Base-by-base conservation (phyloP, 768 basidiomycete genomes). In the Suillus variegatus region DNA sequence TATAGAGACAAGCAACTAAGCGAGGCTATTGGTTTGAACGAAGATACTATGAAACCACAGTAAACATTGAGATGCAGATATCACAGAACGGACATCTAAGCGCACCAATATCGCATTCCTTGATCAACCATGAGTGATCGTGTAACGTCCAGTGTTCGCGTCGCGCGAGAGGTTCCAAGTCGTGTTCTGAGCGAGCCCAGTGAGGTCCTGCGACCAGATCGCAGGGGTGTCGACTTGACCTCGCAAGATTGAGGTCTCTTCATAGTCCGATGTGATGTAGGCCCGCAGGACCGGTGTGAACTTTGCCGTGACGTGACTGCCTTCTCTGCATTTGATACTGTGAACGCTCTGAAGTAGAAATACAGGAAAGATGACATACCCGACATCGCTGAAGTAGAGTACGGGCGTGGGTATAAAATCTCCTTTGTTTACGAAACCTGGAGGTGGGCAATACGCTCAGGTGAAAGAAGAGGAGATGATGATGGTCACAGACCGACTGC, bases 201-300 rank as follows among this genome's bases (percentile, higher is more conserved):
- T 2, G 1, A 62, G 61, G 20, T 60, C 32, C 9, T 36, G n/a
- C 32, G n/a, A 4, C 61, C 54, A 62, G 55, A 62, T 60, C 54
- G 10, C 16, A 14, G 25, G 36, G 9, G 54, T 62, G 5, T 60
- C n/a, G 20, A 62, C 60, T 7, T 32, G 52, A 20, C 20, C 32
- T 28, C 38, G n/a, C 13, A 60, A 2, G 6, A 62, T 32, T 1
- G 52, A 3, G 13, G 54, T 20, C 6, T 62, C 54, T 28, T 62
- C 32, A 62, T 62, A 62, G 55, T 62, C 61, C 6, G 61, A 62
- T 1, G 54, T 62, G 32, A 62, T 35, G 32, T 62, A 62, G 32
- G 20, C 61, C 0, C 54, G 61, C 7, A 60, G 61, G 12, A n/a
- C 5, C 12, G 54, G 54, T 6, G 61, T 62, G 61, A 62, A 60